A percentile compares a stretch with the other conserved stretches of the same genome.
phyloP scores from a whole-genome alignment of 148 eudicot species.

The Chenopodium quinoa region DNA sequence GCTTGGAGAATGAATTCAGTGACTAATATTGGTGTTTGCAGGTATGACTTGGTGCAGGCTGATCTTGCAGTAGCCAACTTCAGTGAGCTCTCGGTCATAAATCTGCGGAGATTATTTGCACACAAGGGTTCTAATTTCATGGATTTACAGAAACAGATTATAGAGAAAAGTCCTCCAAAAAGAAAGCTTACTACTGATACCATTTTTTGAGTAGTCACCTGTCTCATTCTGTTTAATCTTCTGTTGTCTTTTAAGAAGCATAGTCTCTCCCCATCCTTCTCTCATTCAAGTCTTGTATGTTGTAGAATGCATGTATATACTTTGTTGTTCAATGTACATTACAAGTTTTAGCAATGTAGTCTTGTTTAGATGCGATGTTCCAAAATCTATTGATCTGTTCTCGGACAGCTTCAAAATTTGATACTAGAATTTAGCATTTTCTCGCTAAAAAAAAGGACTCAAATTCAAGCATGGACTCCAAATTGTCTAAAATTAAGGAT shows the following conservation, averaged over 20 bases:
- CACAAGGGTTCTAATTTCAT: slow-evolving; percentile 80
- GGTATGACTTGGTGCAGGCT: slow-evolving; percentile 86
- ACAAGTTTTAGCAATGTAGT: slow-evolving; percentile 5
- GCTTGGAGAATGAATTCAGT: not conserved
- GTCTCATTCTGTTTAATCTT: not conserved
- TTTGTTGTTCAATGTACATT: slow-evolving; percentile 14
- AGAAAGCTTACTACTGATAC: slow-evolving; percentile 83
- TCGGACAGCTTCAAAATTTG: not conserved
- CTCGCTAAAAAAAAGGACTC: not conserved
- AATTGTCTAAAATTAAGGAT: too few species aligned
- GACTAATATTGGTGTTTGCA: slow-evolving; percentile 29
- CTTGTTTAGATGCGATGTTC: not conserved
- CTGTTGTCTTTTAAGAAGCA: not conserved
- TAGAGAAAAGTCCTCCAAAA: slow-evolving; percentile 68
- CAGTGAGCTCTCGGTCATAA: slow-evolving; percentile 86
- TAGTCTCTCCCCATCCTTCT: not conserved
- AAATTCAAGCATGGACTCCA: too few species aligned
- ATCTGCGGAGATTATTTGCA: slow-evolving; percentile 82
- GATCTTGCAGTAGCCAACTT: slow-evolving; percentile 86
- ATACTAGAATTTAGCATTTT: not conserved
- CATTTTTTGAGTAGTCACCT: slow-evolving; percentile 43
- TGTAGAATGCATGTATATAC: slow-evolving; percentile 18
- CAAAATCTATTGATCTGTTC: not conserved
- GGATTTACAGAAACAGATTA: slow-evolving; percentile 83
- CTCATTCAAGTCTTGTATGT: not conserved